phyloP scores from a whole-genome alignment of 208 protist species.

The Trichomonas tenax region DNA sequence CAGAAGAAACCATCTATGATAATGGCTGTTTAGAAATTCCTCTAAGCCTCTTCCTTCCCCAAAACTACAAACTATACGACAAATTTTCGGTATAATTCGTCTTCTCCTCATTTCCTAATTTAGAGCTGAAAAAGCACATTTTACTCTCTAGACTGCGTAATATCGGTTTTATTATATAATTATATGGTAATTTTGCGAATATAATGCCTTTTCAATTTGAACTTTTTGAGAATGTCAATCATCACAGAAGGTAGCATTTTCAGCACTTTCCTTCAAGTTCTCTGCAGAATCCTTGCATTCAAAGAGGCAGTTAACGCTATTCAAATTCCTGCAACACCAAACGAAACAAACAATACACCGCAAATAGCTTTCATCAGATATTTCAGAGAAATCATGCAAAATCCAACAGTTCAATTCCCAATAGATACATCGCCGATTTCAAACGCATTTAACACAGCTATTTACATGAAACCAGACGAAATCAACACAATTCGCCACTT shows the following conservation, averaged over 20 bases:
- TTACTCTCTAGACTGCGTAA: no score
- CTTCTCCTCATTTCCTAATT: no score
- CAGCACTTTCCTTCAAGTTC: background rate
- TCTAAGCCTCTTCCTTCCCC: no score
- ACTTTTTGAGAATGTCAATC: constrained; percentile 26
- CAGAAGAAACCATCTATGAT: no score
- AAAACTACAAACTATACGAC: no score
- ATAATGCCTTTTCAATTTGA: no score
- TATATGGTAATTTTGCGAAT: no score
- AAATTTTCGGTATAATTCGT: no score
- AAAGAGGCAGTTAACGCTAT: background rate
- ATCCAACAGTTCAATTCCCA: background rate
- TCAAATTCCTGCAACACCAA: background rate
- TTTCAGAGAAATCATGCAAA: background rate
- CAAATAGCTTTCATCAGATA: background rate
- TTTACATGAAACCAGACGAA: background rate
- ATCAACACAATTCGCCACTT: background rate
- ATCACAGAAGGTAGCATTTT: background rate
- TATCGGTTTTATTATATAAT: no score
- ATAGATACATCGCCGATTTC: background rate
- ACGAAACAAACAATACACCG: background rate
- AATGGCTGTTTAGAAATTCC: no score
- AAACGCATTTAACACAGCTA: background rate
- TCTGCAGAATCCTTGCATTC: background rate
- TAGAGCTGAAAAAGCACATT: no score